These are phyloP conservation scores for Amphicarpaea edgeworthii DNA, from an alignment of 306 rosid species.

Conservation along the genomic window DNA sequence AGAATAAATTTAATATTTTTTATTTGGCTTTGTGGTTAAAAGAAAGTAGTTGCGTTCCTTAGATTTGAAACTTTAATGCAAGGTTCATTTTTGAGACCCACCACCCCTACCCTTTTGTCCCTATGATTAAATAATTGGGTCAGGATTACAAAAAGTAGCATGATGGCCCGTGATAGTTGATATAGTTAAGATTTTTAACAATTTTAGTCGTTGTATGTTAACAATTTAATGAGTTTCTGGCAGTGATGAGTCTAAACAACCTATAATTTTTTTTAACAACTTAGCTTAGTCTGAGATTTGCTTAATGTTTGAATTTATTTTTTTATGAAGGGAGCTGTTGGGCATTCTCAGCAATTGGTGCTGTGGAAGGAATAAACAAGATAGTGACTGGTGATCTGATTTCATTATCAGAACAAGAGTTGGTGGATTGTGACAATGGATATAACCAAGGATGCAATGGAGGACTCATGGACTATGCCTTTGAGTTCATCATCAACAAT, in stretches of 20 bases:
- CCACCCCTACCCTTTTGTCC: background rate
- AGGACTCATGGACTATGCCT: constrained; percentile 93
- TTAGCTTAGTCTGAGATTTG: background rate
- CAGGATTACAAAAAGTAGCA: background rate
- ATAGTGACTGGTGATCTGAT: constrained; percentile 81
- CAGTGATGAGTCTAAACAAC: background rate
- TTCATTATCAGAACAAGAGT: constrained; percentile 90
- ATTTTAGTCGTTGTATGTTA: background rate
- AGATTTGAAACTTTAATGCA: background rate
- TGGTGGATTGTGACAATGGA: constrained; percentile 87
- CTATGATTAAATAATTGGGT: background rate
- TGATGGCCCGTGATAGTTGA: background rate
- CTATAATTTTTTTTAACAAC: background rate
- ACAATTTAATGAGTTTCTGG: background rate
- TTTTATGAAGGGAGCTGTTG: constrained; percentile 94
- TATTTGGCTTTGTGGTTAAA: background rate
- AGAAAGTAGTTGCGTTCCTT: background rate
- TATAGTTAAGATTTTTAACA: too few species aligned
- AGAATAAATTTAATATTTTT: background rate
- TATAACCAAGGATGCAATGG: constrained; percentile 93
- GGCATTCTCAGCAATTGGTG: constrained; percentile 85
- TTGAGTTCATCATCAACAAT: constrained; percentile 81
- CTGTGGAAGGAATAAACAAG: constrained; percentile 89
- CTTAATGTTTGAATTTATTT: background rate
- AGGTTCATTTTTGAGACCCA: background rate